Evolutionary conservation across 2,329 filamentous ascomycete genomes (phyloP).

Genomic region (Ophiognomonia clavigignenti-juglandacearum): DNA sequence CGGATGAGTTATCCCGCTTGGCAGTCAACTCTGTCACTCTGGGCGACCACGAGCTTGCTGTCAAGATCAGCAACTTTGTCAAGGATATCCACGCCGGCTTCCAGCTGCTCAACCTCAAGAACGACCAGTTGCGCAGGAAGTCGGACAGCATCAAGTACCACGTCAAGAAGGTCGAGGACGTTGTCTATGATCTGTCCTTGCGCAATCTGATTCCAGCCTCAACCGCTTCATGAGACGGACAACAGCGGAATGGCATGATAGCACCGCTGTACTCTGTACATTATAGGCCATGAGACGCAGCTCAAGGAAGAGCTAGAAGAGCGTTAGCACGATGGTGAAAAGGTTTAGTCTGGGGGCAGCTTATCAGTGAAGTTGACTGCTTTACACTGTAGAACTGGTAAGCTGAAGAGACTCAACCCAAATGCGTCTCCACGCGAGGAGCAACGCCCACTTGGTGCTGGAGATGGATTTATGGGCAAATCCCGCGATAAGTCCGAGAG

Average conservation of each 20-base stretch:
- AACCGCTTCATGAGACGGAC: constrained; percentile 1
- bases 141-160: constrained; percentile 95
- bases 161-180: constrained; percentile 96
- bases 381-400: too few relatives aligned
- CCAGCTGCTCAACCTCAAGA: constrained; percentile 96
- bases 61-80: constrained; percentile 86
- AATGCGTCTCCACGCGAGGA: too few relatives aligned
- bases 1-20: constrained; percentile 85
- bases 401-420: too few relatives aligned
- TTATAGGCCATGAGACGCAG: too few relatives aligned
- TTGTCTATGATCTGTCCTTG: constrained; percentile 91
- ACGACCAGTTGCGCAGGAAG: constrained; percentile 81
- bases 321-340: too few relatives aligned
- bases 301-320: too few relatives aligned
- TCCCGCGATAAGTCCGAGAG: too few relatives aligned
- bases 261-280: neutral
- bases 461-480: too few relatives aligned
- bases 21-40: constrained; percentile 93
- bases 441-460: too few relatives aligned
- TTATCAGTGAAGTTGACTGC: too few relatives aligned
- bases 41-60: constrained; percentile 78
- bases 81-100: constrained; percentile 96
- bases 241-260: neutral
- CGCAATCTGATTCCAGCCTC: constrained; percentile 66
- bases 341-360: too few relatives aligned